Base-by-base conservation (phyloP, 192 early-diverging fungal species). In the Borealophlyctis nickersoniae region DNA sequence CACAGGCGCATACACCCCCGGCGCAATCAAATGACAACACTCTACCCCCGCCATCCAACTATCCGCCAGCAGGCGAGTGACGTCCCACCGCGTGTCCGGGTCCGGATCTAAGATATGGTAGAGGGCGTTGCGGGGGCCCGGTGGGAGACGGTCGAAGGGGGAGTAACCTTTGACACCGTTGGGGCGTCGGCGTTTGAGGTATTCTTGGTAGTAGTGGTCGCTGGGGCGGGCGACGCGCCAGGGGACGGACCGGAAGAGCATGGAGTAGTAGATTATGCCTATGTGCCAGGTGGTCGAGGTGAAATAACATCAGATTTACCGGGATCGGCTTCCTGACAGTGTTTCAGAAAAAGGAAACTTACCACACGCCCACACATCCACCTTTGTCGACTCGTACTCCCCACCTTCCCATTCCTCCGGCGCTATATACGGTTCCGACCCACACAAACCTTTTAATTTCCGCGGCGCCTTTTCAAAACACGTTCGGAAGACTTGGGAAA, bases 81-180 rank as follows among this genome's bases (percentile, higher is more conserved):
- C 60, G 0, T 39, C 60, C 34, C 32, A 60, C 50, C 77, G n/a
- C 22, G 5, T 51, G 1, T 29, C 33, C 4, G 73, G 71, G 65
- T 76, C 65, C 50, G 73, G 73, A 26, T 73, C 77, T 56, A 78
- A 51, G 33, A 78, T 73, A 19, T 67, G 52, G 60, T 75, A 87
- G 71, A 93, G 74, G 32, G 90, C 72, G 19, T 77, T 74, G 14
- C 84, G 72, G 11, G 83, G 77, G 7, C 83, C 86, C 14, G 74
- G 62, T 16, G 84, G 77, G 16, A 89, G 67, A 53, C 78, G 78
- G 52, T 88, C 83, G 67, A 92, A 88, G 19, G 87, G 84, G 52
- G 82, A 77, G 64, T 88, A 91, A 53, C 71, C 70, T n/a, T 53
- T 24, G 14, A 52, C 57, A 22, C 34, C 31, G 58, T 49, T n/a